A percentile compares a stretch with the other conserved stretches of the same genome.
Evolutionary conservation across 306 rosid species (phyloP).

Genomic region (Trifolium pratense): DNA sequence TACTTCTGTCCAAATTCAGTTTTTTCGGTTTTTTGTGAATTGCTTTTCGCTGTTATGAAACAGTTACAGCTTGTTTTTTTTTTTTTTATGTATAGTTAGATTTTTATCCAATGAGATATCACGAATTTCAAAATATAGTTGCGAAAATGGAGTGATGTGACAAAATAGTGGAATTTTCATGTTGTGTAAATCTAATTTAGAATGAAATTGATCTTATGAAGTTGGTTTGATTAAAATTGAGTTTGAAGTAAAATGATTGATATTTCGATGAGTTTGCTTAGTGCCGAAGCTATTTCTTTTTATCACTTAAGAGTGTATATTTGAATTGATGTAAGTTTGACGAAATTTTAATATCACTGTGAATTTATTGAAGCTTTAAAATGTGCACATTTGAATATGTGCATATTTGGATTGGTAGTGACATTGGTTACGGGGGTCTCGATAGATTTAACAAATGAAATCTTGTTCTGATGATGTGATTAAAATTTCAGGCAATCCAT

Average conservation of each 20-base stretch:
- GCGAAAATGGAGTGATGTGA: not conserved
- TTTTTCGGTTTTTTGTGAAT: conserved; percentile 11
- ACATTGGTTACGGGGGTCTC: no score
- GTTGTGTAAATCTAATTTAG: not conserved
- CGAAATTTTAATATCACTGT: no score
- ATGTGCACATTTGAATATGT: no score
- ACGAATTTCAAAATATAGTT: not conserved
- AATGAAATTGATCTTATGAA: not conserved
- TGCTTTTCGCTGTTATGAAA: not conserved
- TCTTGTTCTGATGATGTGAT: conserved; percentile 7
- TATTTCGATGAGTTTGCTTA: not conserved
- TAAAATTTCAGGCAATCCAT: conserved; percentile 84
- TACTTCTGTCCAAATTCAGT: conserved; percentile 6
- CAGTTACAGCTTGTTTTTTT: not conserved
- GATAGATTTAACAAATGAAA: not conserved
- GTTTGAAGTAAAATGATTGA: not conserved
- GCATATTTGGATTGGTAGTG: no score
- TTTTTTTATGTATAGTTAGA: no score
- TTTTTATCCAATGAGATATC: not conserved
- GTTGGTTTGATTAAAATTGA: not conserved
- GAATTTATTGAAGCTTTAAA: not conserved
- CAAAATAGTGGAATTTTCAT: not conserved
- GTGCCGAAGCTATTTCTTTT: not conserved
- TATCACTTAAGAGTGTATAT: not conserved
- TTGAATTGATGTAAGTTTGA: not conserved